Percentiles rank a stretch among this genome's conserved stretches.
These are phyloP conservation scores for Arabidopsis thaliana DNA, from an alignment of 345 rosid species.

Conservation along the genomic window TAIR10.1 NC_003074.8:3998501-3999000, in stretches of 20 bases:
- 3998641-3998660: constrained; percentile 86
- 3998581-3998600: constrained; percentile 85
- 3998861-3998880: constrained; percentile 56
- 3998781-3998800: constrained; percentile 16
- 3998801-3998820: constrained; percentile 83
- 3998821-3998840: constrained; percentile 94
- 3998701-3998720: constrained; percentile 30
- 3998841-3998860: constrained; percentile 84
- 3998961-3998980: constrained; percentile 94
- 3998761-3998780: constrained; percentile 14
- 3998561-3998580: constrained; percentile 86
- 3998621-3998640: constrained; percentile 84
- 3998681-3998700: constrained; percentile 88
- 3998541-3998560: constrained; percentile 76
- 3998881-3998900: constrained; percentile 54
- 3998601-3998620: constrained; percentile 75
- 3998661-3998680: constrained; percentile 87
- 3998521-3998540: constrained; percentile 98
- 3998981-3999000: constrained; percentile 76
- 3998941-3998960: constrained; percentile 93
- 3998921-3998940: constrained; percentile 86
- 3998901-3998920: constrained; percentile 78
- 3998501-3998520: constrained; percentile 92
- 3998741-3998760: constrained; percentile 15
- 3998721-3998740: constrained; percentile 13